A percentile compares a stretch with the other conserved stretches of the same genome.
These are phyloP conservation scores for Oryza officinalis DNA, from an alignment of 176 grass and related monocot species.

Conservation along the genomic window DNA sequence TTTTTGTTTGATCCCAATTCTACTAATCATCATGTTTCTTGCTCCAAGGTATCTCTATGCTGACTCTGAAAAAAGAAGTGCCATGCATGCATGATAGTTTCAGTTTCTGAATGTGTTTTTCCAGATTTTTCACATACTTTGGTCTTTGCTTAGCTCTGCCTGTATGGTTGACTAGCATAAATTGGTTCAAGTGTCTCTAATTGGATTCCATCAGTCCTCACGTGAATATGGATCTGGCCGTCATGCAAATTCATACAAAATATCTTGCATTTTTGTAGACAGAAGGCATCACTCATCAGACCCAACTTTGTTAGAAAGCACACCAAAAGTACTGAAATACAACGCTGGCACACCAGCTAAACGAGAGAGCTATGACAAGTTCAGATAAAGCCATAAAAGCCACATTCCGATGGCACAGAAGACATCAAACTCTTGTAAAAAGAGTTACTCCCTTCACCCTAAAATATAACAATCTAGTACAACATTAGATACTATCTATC, in stretches of 20 bases:
- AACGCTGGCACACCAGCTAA: too few relatives aligned
- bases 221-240: not conserved
- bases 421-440: too few relatives aligned
- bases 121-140: not conserved
- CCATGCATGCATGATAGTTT: not conserved
- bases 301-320: too few relatives aligned
- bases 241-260: not conserved
- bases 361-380: too few relatives aligned
- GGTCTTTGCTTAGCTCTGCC: not conserved
- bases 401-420: too few relatives aligned
- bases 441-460: rapidly evolving
- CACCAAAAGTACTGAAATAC: too few relatives aligned
- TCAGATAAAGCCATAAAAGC: too few relatives aligned
- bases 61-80: constrained; percentile 1
- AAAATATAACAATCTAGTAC: too few relatives aligned
- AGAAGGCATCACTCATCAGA: too few relatives aligned
- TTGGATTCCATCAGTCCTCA: not conserved
- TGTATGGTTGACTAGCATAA: not conserved
- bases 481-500: too few relatives aligned
- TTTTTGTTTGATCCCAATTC: constrained; percentile 19
- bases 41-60: constrained; percentile 12
- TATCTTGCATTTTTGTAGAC: not conserved
- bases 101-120: constrained; percentile 3
- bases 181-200: not conserved
- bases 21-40: constrained; percentile 7